These are phyloP conservation scores for Gossypium longicalyx DNA, from an alignment of 345 rosid species.

Conservation along the genomic window DNA sequence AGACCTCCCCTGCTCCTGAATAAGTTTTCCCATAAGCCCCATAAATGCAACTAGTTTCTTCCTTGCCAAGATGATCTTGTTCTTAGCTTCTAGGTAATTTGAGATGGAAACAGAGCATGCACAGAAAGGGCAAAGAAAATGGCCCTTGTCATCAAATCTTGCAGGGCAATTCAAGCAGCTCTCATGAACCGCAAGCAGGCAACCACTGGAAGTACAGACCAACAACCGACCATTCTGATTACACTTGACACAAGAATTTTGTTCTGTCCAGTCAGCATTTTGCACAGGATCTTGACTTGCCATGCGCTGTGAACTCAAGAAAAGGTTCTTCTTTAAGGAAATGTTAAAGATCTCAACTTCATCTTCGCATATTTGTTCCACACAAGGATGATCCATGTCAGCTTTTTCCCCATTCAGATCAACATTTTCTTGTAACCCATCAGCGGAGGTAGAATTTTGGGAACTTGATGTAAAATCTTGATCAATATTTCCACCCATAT, in stretches of 20 bases:
- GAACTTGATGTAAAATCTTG: neutral
- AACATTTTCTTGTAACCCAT: slow-evolving; percentile 10
- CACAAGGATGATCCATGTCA: slow-evolving; percentile 15
- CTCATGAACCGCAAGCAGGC: slow-evolving; percentile 48
- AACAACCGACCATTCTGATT: slow-evolving; percentile 40
- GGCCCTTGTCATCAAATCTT: slow-evolving; percentile 32
- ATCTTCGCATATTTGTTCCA: slow-evolving; percentile 26
- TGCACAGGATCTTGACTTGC: slow-evolving; percentile 19
- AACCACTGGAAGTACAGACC: slow-evolving; percentile 37
- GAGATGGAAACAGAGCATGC: slow-evolving; percentile 40
- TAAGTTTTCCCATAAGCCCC: slow-evolving; percentile 16
- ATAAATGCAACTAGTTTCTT: slow-evolving; percentile 36
- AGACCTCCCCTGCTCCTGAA: slow-evolving; percentile 13
- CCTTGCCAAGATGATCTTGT: slow-evolving; percentile 33
- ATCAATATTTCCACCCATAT: slow-evolving; percentile 6
- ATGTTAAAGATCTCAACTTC: slow-evolving; percentile 29
- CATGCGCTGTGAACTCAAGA: slow-evolving; percentile 31
- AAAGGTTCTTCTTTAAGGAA: slow-evolving; percentile 29
- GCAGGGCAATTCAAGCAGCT: slow-evolving; percentile 41
- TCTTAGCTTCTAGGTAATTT: slow-evolving; percentile 40
- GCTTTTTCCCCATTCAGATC: slow-evolving; percentile 8
- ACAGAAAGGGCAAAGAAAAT: slow-evolving; percentile 56
- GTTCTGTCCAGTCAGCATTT: slow-evolving; percentile 26
- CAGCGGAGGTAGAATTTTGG: slow-evolving; percentile 6
- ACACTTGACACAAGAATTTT: slow-evolving; percentile 51